Conservation (phyloP, 164 flowering plant genomes). For the Liriodendron chinense region DNA sequence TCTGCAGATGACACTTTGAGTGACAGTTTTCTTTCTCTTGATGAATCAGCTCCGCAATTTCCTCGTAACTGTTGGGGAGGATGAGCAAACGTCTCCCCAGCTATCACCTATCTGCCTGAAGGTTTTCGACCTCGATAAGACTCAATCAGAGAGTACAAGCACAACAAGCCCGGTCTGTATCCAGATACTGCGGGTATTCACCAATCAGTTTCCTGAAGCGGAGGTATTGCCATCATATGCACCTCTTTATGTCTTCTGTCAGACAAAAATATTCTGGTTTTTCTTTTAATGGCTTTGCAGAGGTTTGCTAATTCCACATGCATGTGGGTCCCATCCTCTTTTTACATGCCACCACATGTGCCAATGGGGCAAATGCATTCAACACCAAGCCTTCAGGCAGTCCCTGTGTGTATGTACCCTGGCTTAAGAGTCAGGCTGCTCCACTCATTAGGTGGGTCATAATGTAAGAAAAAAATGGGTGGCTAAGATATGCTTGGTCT, state of each 20-base stretch:
- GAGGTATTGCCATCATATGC: constrained; percentile 44
- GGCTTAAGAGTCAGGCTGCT: neutral
- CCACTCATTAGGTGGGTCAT: neutral
- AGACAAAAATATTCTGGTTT: neutral
- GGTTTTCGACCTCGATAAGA: constrained; percentile 92
- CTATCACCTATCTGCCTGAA: constrained; percentile 71
- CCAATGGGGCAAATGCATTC: neutral
- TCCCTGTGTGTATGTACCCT: neutral
- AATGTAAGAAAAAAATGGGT: neutral
- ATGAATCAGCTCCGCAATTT: constrained; percentile 78
- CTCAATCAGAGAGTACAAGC: constrained; percentile 83
- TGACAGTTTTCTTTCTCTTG: neutral
- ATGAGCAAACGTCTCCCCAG: constrained; percentile 74
- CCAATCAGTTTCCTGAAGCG: constrained; percentile 87
- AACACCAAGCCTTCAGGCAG: neutral
- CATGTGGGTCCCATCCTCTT: neutral
- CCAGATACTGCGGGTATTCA: constrained; percentile 84
- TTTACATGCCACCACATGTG: neutral
- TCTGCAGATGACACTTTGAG: constrained; percentile 6
- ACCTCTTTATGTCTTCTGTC: neutral
- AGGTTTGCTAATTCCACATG: too few relatives aligned
- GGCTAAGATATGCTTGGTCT: neutral
- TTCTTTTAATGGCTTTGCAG: neutral
- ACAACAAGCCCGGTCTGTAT: constrained; percentile 69
- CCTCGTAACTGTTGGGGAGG: constrained; percentile 85